These are phyloP conservation scores for Drosera capensis DNA, from an alignment of 148 eudicot species.

Conservation along the genomic window DNA sequence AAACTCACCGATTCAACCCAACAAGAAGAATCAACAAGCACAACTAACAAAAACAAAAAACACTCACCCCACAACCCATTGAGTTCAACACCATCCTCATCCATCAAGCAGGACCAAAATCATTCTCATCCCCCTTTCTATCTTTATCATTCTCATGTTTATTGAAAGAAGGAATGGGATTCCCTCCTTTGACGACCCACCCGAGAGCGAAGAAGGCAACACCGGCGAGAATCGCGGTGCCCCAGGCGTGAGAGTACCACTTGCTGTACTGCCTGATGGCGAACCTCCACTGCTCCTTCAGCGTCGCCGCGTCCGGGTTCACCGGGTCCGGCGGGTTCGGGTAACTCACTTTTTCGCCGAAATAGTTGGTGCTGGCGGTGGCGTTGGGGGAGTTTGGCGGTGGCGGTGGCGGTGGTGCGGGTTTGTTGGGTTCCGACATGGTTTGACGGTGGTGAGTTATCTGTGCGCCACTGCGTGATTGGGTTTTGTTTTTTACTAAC, in stretches of 20 bases:
- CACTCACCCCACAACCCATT: no score
- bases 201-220: conserved; percentile 86
- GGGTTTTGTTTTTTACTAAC: no score
- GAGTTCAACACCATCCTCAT: no score
- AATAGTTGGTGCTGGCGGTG: background rate
- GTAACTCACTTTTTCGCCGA: conserved; percentile 20
- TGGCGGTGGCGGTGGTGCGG: background rate
- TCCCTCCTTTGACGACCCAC: conserved; percentile 81
- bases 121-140: conserved; percentile 5
- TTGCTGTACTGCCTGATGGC: conserved; percentile 71
- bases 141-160: background rate
- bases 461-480: no score
- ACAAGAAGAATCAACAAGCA: no score
- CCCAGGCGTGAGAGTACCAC: conserved; percentile 99
- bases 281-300: conserved; percentile 70
- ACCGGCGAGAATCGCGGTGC: conserved; percentile 92
- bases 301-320: conserved; percentile 23
- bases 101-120: no score
- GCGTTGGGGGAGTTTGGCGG: conserved; percentile 7
- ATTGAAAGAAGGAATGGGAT: conserved; percentile 53
- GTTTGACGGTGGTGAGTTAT: no score
- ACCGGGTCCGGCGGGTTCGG: conserved; percentile 16
- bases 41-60: no score
- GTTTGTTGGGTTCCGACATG: background rate
- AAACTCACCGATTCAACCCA: no score